Evolutionary conservation across 75 land plant genomes (phyloP), one percentile per base, ranked within the genome.

Genomic region (Adiantum capillusveneris): DNA sequence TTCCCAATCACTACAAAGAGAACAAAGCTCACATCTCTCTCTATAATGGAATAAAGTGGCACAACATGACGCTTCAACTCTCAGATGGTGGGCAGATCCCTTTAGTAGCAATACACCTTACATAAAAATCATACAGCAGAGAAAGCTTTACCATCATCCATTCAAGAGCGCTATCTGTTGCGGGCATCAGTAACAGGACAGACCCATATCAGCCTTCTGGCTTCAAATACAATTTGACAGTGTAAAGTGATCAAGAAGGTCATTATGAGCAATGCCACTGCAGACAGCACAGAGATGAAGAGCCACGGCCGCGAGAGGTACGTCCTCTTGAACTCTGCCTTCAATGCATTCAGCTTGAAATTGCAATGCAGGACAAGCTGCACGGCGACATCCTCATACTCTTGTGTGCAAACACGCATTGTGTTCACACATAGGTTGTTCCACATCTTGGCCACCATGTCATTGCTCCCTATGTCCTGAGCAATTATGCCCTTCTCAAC

Each of bases 271-370:
- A 77, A 25, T 11, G 77, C 20, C 16, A 69, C 61, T n/a, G 76
- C 87, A 25, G 78, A 83, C 6, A 75, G 22, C 27, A 84, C 27
- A 1, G 83, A 77, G 42, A 84, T 31, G 56, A 71, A 65, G 28
- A 73, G 69, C 81, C 85, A 82, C 0, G 85, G 81, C 57, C 60
- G 75, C 24, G 48, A 58, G 60, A 82, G 75, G 58, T 82, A 72
- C 2, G 62, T 69, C 42, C 72, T 72, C 58, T 52, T 58, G 63
- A 82, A 30, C 51, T 65, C 69, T 0, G 87, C 83, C 14, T 65
- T 34, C 76, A 77, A 75, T 7, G 73, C 57, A 28, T 80, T 74
- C 80, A 77, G 71, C 19, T 58, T 53, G 44, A 65, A 51, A 31
- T 71, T 56, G 61, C 68, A 74, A 46, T 84, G 74, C 18, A 25